Base-by-base conservation (phyloP, 441 rosid species). In the Theobroma grandiflorum region DNA sequence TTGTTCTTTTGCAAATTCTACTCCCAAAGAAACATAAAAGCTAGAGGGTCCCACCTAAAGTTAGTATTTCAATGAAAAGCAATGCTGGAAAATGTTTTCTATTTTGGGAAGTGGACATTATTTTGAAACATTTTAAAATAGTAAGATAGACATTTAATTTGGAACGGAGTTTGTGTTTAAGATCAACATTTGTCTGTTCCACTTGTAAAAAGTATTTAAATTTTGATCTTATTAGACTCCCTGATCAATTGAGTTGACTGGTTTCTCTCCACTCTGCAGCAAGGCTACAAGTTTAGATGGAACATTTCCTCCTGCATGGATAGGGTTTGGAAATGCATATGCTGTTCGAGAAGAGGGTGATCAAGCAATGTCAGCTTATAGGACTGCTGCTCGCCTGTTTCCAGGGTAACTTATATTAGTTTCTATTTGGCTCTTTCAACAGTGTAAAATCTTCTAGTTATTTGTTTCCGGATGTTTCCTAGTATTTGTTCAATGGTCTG, bases 291-390 rank as follows among this genome's bases (percentile, higher is more conserved):
- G 79, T 75, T 82, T 94, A 43, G 98, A 97, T 86, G 95, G 97
- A 55, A 89, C 91, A 42, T 97, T 94, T 82, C 84, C 93, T 67
- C 94, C 99, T 84, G 98, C 99, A 58, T 94, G 95, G 98, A 90
- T 97, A 79, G 97, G 98, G 78, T 91, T 76, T 85, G 98, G 97
- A 72, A 94, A 95, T 91, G 94, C 98, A 70, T 97, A 84, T 89
- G 96, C 98, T 37, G 95, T 94, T 81, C 90, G 88, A 85, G 97
- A 95, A 72, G 99, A 94, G 87, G 98, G 98, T 75, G 99, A 97
- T 86, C 98, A 94, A 83, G 98, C 98, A 79, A 94, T 95, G 99
- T 87, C 97, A 9, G 98, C 95, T 81, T 97, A 97, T 82, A 97
- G 98, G 33, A 91, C 93, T 62, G 98, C 97, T 67, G 98, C 98